Base-by-base conservation (phyloP, 805 yeast species). In the Starmerella gropengiesseri region DNA sequence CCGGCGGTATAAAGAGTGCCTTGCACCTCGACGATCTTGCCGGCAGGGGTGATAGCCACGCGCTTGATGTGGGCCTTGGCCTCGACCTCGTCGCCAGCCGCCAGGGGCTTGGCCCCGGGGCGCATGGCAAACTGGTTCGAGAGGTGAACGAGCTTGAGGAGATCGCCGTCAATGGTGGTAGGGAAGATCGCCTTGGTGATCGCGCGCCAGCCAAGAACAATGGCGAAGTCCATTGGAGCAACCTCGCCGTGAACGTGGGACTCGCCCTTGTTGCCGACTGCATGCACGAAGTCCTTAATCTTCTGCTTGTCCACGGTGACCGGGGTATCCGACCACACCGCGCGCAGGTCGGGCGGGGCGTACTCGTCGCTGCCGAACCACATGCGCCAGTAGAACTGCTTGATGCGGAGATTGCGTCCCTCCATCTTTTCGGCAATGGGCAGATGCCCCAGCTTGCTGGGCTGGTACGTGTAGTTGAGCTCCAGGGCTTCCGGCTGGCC, bases 141-240 rank as follows among this genome's bases (percentile, higher is more conserved):
- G 65, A 91, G 70, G 64, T 91, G 99, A 44, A 91, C 98, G 59
- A 91, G 74, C 62, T 80, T 81, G 67, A 91, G 72, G 60, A 91
- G 72, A 63, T 91, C 98, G 66, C 98, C 98, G 62, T 93, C 97
- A 57, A 91, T 93, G 50, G 79, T 77, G 61, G 76, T 75, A 43
- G 98, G 98, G 91, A 91, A 91, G 55, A 91, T 83, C n/a, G 96
- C 87, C 70, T 82, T 85, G 69, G 91, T 89, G 61, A 91, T 89
- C 39, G 96, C 93, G 68, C 81, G 81, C 99, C 99, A 91, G 35
- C 98, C 97, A 55, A 87, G 76, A 45, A 91, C 96, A 63, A 91
- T 91, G 38, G 98, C 97, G 60, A 87, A 91, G 70, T 91, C 99
- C 97, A 91, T 89, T 58, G 99, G 99, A 37, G 97, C 98, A 11